Evolutionary conservation across 140 eudicot species (phyloP).

Genomic region (Bidens hawaiensis): DNA sequence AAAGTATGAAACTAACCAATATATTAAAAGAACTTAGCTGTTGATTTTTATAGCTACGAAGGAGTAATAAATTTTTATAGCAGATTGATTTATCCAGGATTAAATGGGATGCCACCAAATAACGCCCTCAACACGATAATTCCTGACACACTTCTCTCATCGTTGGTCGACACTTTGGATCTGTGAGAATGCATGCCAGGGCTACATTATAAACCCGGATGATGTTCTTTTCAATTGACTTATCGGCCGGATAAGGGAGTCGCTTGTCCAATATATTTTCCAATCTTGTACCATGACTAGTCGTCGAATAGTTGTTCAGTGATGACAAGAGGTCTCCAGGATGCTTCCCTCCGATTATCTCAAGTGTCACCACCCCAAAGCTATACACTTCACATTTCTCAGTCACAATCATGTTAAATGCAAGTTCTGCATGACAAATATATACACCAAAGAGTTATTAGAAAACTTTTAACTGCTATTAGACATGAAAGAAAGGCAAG

Average conservation of each 20-base stretch:
- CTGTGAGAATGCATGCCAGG: not conserved
- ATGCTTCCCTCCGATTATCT: no score
- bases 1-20: no score
- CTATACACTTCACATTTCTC: not conserved
- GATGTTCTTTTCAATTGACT: not conserved
- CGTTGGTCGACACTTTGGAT: conserved; percentile 14
- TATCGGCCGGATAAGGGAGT: not conserved
- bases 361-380: no score
- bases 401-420: conserved; percentile 1
- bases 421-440: not conserved
- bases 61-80: no score
- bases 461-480: not conserved
- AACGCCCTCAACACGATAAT: not conserved
- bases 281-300: not conserved
- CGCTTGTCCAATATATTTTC: conserved; percentile 8
- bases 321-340: conserved; percentile 13
- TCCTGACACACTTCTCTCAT: conserved; percentile 14
- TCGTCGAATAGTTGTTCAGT: not conserved
- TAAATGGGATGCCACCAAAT: no score
- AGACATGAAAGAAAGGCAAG: not conserved
- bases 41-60: no score
- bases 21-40: no score
- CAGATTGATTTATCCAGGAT: no score
- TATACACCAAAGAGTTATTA: no score
- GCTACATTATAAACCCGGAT: conserved; percentile 6